These are phyloP conservation scores for Rhododendron henanense DNA, from an alignment of 148 eudicot genomes.

Conservation along the genomic window DNA sequence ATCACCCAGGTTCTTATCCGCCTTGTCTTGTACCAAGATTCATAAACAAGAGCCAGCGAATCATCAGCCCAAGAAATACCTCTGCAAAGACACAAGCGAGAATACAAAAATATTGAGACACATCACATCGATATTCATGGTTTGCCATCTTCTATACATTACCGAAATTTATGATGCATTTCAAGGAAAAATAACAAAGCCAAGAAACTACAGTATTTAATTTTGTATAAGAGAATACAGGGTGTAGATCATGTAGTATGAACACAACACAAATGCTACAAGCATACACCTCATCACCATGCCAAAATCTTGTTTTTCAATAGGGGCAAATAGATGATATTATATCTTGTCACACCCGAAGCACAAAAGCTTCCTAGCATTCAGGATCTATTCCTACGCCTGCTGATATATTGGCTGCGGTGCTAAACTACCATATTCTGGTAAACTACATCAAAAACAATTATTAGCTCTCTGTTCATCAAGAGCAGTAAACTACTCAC, in stretches of 20 bases:
- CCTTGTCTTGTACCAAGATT: conserved; percentile 96
- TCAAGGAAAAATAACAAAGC: background rate
- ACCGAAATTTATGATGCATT: background rate
- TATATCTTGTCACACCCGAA: background rate
- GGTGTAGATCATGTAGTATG: background rate
- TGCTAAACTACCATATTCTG: background rate
- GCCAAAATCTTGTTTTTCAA: background rate
- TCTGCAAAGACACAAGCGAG: conserved; percentile 32
- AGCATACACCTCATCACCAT: background rate
- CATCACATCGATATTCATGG: background rate
- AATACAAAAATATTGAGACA: background rate
- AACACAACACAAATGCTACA: background rate
- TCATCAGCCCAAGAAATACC: conserved; percentile 95
- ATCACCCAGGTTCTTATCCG: conserved; percentile 77
- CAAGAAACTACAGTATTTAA: background rate
- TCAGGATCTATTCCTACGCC: background rate
- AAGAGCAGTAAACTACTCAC: background rate
- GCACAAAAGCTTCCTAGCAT: background rate
- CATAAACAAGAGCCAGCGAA: conserved; percentile 87
- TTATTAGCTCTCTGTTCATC: background rate
- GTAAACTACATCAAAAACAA: background rate
- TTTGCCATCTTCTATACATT: background rate
- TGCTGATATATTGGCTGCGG: background rate
- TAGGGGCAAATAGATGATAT: background rate
- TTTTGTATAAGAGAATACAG: background rate